phyloP scores from a whole-genome alignment of 1,139 yeast genomes.

The Protomyces arabidopsidicola region DNA sequence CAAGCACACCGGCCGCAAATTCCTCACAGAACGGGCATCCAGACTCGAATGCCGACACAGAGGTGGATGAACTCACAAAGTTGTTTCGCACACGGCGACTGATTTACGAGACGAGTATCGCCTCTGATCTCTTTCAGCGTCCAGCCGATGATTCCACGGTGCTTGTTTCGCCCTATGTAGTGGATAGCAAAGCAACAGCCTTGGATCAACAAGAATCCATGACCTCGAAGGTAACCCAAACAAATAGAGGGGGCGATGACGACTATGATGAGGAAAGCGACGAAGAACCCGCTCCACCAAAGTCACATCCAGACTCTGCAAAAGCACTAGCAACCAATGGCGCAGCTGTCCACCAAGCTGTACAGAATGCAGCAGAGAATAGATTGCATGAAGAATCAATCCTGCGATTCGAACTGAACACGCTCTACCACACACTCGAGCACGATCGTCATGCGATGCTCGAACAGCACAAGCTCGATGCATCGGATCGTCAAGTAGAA shows the following conservation, averaged over 20 bases:
- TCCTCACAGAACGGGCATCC: neutral
- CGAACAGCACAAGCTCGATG: constrained; percentile 29
- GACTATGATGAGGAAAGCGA: constrained; percentile 37
- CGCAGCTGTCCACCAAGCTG: constrained; percentile 20
- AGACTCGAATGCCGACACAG: neutral
- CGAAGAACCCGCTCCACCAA: constrained; percentile 33
- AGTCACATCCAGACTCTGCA: neutral
- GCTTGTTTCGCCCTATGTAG: constrained; percentile 3
- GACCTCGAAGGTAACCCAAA: constrained; percentile 26
- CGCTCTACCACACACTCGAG: constrained; percentile 22
- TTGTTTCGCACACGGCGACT: constrained; percentile 26
- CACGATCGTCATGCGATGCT: constrained; percentile 21
- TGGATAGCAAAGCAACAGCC: constrained; percentile 7
- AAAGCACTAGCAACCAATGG: constrained; percentile 1
- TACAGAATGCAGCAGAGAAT: constrained; percentile 29
- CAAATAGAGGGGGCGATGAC: constrained; percentile 26
- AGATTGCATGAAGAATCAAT: constrained; percentile 17
- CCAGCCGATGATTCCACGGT: neutral
- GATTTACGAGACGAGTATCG: constrained; percentile 24
- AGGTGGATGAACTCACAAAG: constrained; percentile 9
- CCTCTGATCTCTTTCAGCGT: constrained; percentile 15
- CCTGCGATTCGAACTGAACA: constrained; percentile 10
- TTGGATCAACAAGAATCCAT: neutral
- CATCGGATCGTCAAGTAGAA: constrained; percentile 29
- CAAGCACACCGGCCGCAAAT: neutral